Evolutionary conservation across 768 basidiomycete species (phyloP).

Genomic region (Cystobasidium onofrii): DNA sequence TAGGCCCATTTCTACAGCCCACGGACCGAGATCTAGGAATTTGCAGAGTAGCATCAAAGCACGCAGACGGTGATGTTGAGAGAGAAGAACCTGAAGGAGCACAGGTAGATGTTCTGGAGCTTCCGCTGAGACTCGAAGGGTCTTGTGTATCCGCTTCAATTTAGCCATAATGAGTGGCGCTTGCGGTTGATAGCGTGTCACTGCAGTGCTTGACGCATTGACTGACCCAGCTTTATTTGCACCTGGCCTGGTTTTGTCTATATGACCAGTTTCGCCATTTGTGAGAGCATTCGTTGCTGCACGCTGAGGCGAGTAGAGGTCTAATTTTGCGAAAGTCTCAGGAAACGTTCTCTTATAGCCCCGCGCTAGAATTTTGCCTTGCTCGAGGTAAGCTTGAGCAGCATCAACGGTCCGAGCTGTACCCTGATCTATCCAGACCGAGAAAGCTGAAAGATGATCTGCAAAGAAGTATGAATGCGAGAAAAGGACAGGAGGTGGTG

Average conservation of each 20-base stretch:
- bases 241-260: neutral
- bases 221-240: neutral
- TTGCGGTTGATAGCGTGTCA: slow-evolving; percentile 49
- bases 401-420: slow-evolving; percentile 51
- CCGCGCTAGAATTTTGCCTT: neutral
- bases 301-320: neutral
- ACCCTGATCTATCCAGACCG: slow-evolving; percentile 94
- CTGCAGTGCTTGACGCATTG: slow-evolving; percentile 59
- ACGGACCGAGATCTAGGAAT: slow-evolving; percentile 95
- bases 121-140: slow-evolving; percentile 43
- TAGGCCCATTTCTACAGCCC: slow-evolving; percentile 93
- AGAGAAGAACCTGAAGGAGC: slow-evolving; percentile 90
- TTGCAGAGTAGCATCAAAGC: slow-evolving; percentile 92
- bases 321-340: neutral
- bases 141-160: slow-evolving; percentile 26
- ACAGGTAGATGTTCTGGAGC: slow-evolving; percentile 97
- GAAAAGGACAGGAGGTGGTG: slow-evolving; percentile 55
- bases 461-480: slow-evolving; percentile 84
- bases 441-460: slow-evolving; percentile 92
- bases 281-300: neutral
- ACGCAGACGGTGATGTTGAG: slow-evolving; percentile 87
- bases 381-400: neutral
- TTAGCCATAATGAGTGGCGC: slow-evolving; percentile 29
- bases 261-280: neutral
- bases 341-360: slow-evolving; percentile 14